Evolutionary conservation across 139 green algal genomes (phyloP).

Genomic region (Eudorina sp.): DNA sequence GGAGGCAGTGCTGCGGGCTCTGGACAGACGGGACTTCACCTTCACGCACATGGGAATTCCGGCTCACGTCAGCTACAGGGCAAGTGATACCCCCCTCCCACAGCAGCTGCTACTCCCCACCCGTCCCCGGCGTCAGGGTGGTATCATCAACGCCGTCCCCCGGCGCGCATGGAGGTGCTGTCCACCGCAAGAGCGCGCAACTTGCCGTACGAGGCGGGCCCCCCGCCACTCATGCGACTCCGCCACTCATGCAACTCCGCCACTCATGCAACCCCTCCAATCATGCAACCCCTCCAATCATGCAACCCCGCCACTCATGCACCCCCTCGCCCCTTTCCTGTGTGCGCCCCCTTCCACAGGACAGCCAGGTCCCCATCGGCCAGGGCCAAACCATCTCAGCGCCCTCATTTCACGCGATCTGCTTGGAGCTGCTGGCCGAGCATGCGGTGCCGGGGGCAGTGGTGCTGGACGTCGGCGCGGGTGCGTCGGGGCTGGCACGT

Average conservation of each 20-base stretch:
- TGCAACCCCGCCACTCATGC: not conserved
- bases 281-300: not conserved
- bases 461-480: slow-evolving; percentile 91
- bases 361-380: slow-evolving; percentile 73
- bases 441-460: slow-evolving; percentile 71
- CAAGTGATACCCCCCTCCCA: too few relatives aligned
- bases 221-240: too few relatives aligned
- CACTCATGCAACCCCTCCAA: too few relatives aligned
- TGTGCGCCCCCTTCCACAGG: slow-evolving; percentile 43
- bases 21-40: slow-evolving; percentile 63
- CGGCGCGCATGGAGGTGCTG: too few relatives aligned
- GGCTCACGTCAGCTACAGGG: slow-evolving; percentile 43
- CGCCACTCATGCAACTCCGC: too few relatives aligned
- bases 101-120: too few relatives aligned
- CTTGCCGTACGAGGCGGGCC: too few relatives aligned
- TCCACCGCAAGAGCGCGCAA: too few relatives aligned
- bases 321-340: not conserved
- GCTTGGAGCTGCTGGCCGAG: slow-evolving; percentile 83
- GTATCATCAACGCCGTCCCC: too few relatives aligned
- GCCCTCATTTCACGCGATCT: slow-evolving; percentile 84
- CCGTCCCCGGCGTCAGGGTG: too few relatives aligned
- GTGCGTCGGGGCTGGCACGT: slow-evolving; percentile 44
- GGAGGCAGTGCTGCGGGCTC: slow-evolving; percentile 41
- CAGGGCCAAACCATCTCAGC: slow-evolving; percentile 88
- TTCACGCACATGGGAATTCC: slow-evolving; percentile 35